Evolutionary conservation across 345 rosid genomes (phyloP), one percentile per base, ranked within the genome.

Genomic region (Kandelia obovata): DNA sequence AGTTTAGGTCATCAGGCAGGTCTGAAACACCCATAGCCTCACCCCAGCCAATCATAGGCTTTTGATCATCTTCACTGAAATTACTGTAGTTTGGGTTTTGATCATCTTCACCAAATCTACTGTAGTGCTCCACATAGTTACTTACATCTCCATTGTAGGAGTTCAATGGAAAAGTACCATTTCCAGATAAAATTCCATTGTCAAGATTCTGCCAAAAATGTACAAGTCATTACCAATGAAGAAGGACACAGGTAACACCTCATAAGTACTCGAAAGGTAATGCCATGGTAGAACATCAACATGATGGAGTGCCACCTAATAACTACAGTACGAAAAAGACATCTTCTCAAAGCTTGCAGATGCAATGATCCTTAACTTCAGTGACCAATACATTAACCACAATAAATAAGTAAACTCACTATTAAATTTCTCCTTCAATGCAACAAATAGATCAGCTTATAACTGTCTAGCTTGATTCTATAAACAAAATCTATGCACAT

Each of bases 81-180:
- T 81, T 85, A 59, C 67, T 69, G 23, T 82, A 79, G 27, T 65
- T 39, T 39, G 81, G 85, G 73, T 84, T 84, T 62, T 77, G 85
- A 71, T 81, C 83, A 68, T 79, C 82, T 74, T 76, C 88, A 61
- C 63, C 66, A n/a, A 62, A 72, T 61, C 79, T 84, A 62, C 64
- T 69, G 23, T 81, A 79, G 31, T 62, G 79, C 70, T 80, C 87
- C 37, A 60, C 71, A 37, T 77, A 68, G 68, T 79, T 84, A 80
- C 90, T 86, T 26, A 88, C 65, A 46, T 85, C 96, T 17, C 86
- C 97, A 64, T 80, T 71, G 67, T 73, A 70, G 78, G 80, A 82
- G 74, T 81, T 83, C 69, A 71, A 66, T 10, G 86, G 82, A 49
- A 63, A 37, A n/a, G 76, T 58, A 75, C 75, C 70, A 69, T 85